Conservation (phyloP, 495 filamentous ascomycete genomes). For the Annulohypoxylon moriforme region DNA sequence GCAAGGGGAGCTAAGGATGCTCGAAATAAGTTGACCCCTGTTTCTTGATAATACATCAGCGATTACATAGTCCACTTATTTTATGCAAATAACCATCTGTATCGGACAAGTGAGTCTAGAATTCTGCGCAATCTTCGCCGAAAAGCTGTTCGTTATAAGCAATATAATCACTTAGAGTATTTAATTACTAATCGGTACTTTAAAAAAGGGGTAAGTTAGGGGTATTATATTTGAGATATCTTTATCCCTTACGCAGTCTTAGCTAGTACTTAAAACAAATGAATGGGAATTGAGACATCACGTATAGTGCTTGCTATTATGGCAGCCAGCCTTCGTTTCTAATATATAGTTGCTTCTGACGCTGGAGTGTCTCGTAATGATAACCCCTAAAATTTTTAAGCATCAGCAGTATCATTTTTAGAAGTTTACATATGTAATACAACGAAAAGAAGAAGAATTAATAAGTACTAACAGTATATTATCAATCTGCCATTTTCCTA, state of each 20-base stretch:
- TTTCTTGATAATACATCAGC: not conserved
- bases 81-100: not conserved
- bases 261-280: no score
- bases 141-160: not conserved
- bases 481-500: no score
- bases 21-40: not conserved
- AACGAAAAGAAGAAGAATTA: no score
- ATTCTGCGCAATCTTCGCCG: not conserved
- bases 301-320: not conserved
- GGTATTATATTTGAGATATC: not conserved
- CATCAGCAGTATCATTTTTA: no score
- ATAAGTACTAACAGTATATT: no score
- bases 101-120: not conserved
- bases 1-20: not conserved
- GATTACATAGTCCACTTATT: not conserved
- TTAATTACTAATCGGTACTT: not conserved
- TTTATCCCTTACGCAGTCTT: not conserved
- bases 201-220: not conserved
- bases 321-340: not conserved
- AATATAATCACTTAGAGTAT: not conserved
- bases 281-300: not conserved
- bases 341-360: not conserved
- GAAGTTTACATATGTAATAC: no score
- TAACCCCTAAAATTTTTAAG: no score
- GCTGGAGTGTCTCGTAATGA: no score